Evolutionary conservation across 148 eudicot genomes (phyloP).

Genomic region (Amaranthus palmeri): DNA sequence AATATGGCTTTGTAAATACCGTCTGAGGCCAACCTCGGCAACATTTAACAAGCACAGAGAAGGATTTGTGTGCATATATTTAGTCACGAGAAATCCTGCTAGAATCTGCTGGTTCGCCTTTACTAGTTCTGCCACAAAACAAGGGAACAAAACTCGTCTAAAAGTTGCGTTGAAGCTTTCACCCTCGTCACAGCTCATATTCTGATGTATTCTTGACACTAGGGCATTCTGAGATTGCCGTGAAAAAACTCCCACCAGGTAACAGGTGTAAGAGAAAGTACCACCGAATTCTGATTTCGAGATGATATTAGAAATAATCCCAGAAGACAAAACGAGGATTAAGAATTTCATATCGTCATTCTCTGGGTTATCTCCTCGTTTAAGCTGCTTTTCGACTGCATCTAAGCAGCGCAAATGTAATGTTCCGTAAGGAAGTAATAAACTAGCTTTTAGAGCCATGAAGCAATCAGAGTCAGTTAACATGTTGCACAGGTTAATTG

Average conservation of each 20-base stretch:
- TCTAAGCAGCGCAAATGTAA: conserved; percentile 60
- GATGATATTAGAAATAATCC: conserved; percentile 48
- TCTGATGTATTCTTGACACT: conserved; percentile 26
- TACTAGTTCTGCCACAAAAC: conserved; percentile 67
- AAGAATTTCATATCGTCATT: conserved; percentile 47
- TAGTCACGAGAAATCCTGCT: conserved; percentile 74
- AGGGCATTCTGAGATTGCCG: conserved; percentile 54
- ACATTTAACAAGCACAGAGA: conserved; percentile 68
- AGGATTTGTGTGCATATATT: conserved; percentile 73
- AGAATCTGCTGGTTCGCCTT: conserved; percentile 68
- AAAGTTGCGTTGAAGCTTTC: conserved; percentile 35
- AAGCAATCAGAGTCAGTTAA: conserved; percentile 47
- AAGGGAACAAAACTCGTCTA: conserved; percentile 54
- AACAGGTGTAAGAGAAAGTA: conserved; percentile 64
- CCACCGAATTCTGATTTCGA: conserved; percentile 56
- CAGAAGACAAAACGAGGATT: conserved; percentile 59
- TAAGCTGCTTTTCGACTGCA: conserved; percentile 65
- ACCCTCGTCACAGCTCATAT: conserved; percentile 16
- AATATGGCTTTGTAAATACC: conserved; percentile 50
- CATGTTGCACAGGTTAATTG: conserved; percentile 35
- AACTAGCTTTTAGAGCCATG: conserved; percentile 53
- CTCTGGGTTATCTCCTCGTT: conserved; percentile 50
- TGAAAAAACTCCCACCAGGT: conserved; percentile 67
- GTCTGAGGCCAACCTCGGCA: conserved; percentile 63
- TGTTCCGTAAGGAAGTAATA: conserved; percentile 61